phyloP scores from a whole-genome alignment of 2,329 filamentous ascomycete genomes.

The Emergomyces orientalis region DNA sequence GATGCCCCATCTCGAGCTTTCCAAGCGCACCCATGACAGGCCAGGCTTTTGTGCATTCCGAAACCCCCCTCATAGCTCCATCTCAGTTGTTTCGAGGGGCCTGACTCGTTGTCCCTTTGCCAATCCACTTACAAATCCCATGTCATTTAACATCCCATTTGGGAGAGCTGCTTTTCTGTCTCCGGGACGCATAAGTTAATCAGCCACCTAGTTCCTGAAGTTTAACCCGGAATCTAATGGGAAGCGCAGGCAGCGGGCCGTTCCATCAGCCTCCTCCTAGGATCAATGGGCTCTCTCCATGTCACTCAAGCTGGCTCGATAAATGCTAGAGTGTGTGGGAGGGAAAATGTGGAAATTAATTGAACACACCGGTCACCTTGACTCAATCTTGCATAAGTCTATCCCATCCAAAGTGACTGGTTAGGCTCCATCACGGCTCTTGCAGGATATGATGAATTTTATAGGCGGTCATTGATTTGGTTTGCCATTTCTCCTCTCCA shows the following conservation, averaged over 20 bases:
- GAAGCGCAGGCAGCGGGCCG: conserved; percentile 35
- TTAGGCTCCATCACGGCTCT: conserved; percentile 24
- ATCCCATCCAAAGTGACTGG: conserved; percentile 27
- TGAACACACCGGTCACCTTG: conserved; percentile 23
- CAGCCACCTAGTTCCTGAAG: conserved; percentile 12
- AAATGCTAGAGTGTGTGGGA: conserved; percentile 15
- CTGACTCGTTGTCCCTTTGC: conserved; percentile 8
- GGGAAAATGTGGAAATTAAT: conserved; percentile 21
- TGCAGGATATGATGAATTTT: conserved; percentile 11
- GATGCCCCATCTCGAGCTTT: conserved; percentile 2
- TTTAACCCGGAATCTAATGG: conserved; percentile 25
- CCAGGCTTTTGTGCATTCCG: background rate
- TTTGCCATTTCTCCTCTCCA: background rate
- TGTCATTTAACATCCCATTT: conserved; percentile 9
- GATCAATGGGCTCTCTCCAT: conserved; percentile 30
- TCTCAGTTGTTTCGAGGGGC: conserved; percentile 4
- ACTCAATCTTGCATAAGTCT: conserved; percentile 32
- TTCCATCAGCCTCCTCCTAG: conserved; percentile 34
- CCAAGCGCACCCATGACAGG: conserved; percentile 5
- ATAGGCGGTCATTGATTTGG: background rate
- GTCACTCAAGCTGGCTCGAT: conserved; percentile 25
- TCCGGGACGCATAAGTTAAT: conserved; percentile 5
- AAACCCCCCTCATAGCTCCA: conserved; percentile 5
- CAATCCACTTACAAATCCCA: conserved; percentile 10
- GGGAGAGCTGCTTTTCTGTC: conserved; percentile 11